Percentiles rank a stretch among this genome's conserved stretches.
Evolutionary conservation across 148 eudicot species (phyloP).

Genomic region (Selenicereus undatus): DNA sequence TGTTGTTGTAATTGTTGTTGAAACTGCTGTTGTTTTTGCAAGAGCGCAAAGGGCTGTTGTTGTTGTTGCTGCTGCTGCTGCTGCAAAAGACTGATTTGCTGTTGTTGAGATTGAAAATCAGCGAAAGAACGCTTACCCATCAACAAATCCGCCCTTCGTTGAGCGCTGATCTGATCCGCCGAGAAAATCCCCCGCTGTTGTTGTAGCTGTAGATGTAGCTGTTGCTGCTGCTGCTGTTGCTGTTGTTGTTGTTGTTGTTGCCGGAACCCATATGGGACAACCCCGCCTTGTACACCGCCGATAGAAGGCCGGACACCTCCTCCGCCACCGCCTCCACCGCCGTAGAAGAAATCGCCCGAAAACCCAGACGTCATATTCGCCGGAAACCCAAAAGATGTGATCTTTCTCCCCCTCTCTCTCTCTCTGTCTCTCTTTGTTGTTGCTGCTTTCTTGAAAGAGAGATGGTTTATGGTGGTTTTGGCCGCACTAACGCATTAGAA

Average conservation of each 20-base stretch:
- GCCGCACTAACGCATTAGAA: slow-evolving; percentile 30
- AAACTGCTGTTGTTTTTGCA: slow-evolving; percentile 12
- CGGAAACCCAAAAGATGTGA: background rate
- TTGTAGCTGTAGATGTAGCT: background rate
- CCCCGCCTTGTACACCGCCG: slow-evolving; percentile 27
- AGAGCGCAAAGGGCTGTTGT: slow-evolving; percentile 11
- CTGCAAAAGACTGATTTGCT: slow-evolving; percentile 16
- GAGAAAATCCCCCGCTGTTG: slow-evolving; percentile 23
- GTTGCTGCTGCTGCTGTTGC: slow-evolving; percentile 8
- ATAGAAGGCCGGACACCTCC: slow-evolving; percentile 20
- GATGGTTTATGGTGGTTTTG: background rate
- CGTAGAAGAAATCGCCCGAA: slow-evolving; percentile 41
- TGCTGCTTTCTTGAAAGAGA: background rate
- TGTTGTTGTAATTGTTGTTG: slow-evolving; percentile 23
- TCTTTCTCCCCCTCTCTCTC: background rate
- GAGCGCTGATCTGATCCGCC: slow-evolving; percentile 45
- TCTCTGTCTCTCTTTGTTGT: background rate
- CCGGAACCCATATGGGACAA: slow-evolving; percentile 8
- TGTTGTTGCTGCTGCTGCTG: slow-evolving; percentile 23
- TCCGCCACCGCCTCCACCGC: slow-evolving; percentile 31
- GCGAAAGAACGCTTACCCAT: slow-evolving; percentile 71
- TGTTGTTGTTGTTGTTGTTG: slow-evolving; percentile 29
- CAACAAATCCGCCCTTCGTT: slow-evolving; percentile 35
- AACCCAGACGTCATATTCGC: slow-evolving; percentile 57
- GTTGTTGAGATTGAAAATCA: slow-evolving; percentile 54